A percentile compares a stretch with the other conserved stretches of the same genome.
Evolutionary conservation across 2,329 filamentous ascomycete genomes (phyloP).

Genomic region (Trichoderma breve): DNA sequence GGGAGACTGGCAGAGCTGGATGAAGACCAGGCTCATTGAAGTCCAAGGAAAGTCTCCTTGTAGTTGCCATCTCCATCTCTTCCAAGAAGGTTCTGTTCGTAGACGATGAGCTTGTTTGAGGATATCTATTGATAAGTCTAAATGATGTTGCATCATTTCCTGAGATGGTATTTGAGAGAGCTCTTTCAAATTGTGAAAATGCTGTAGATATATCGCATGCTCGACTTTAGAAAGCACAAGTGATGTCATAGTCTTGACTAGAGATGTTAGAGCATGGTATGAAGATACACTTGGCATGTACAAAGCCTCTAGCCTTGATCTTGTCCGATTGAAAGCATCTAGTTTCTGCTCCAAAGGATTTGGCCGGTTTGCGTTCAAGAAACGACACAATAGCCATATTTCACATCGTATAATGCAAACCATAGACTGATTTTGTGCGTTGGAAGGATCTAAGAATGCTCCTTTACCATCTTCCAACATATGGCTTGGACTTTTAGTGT

Average conservation of each 20-base stretch:
- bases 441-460: background rate
- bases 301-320: background rate
- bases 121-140: background rate
- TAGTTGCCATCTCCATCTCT: slow-evolving; percentile 33
- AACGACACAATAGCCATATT: background rate
- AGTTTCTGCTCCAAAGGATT: background rate
- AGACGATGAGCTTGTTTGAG: background rate
- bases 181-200: background rate
- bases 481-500: background rate
- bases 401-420: background rate
- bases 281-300: background rate
- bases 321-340: background rate
- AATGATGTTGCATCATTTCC: background rate
- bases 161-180: background rate
- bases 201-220: background rate
- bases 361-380: background rate
- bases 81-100: background rate
- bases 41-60: slow-evolving; percentile 31
- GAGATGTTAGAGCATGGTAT: background rate
- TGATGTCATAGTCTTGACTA: background rate
- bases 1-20: slow-evolving; percentile 23
- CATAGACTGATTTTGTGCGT: background rate
- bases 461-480: background rate
- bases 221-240: background rate
- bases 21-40: slow-evolving; percentile 28